Base-by-base conservation (phyloP, 1,284 basidiomycete species). In the Rugosomyces carneus region DNA sequence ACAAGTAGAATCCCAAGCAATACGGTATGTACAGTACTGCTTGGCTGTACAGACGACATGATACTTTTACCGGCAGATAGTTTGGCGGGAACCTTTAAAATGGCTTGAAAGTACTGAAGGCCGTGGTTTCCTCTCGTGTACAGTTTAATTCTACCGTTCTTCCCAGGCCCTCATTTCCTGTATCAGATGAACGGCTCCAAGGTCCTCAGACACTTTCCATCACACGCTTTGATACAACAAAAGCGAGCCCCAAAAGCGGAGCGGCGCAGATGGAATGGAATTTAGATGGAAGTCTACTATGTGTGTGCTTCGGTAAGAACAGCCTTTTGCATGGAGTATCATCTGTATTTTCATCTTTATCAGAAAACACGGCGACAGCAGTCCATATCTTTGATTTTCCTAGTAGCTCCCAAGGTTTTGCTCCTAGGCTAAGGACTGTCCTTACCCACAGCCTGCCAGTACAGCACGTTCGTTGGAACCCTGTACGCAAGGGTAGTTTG, bases 71-170 rank as follows among this genome's bases (percentile, higher is more conserved):
- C 5, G 15, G 0, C 53, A 91, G 89, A 73, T 66, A 11, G 69
- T 89, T 7, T 93, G 89, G 90, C 75, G 81, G 45, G 91, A 93
- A 59, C 89, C 90, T 2, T 55, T 70, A 0, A 80, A 80, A 50
- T 93, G 91, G 91, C 65, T 89, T 26, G 83, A 84, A 60, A 72
- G 81, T 0, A 90, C 88, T 0, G 76, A 82, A 56, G 85, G 84
- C 11, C 77, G 83, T 47, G 88, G 88, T 3, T 92, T 91, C 61
- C 68, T 93, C 26, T 86, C 89, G 20, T 93, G 90, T 89, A 57
- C 35, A 75, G 59, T 29, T 34, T 2, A 40, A 37, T 26, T n/a
- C 24, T 13, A 4, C n/a, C 20, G 23, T 26, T 36, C 8, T 13
- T 21, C 21, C 46, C 19, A 35, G 34, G 15, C 6, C 37, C 24